phyloP scores from a whole-genome alignment of 2,329 filamentous ascomycete genomes.

The Sporothrix variecibatus region DNA sequence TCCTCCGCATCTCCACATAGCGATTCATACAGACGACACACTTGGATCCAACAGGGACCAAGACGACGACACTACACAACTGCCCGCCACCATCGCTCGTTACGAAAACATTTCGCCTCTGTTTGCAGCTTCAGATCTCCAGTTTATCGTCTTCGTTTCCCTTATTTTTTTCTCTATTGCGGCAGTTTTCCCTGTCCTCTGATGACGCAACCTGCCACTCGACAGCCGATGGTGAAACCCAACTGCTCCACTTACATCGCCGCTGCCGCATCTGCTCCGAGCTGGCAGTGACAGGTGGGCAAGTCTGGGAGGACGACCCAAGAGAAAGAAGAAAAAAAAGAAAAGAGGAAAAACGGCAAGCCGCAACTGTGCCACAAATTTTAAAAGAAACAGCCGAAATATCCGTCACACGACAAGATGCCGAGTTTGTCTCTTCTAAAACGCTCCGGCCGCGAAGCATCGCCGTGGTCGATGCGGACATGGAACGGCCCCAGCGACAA shows the following conservation, averaged over 20 bases:
- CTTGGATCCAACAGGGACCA: not conserved
- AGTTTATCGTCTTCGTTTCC: not conserved
- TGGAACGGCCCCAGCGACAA: not conserved
- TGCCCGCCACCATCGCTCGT: not conserved
- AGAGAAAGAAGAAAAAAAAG: not conserved
- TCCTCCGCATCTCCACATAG: not conserved
- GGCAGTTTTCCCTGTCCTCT: not conserved
- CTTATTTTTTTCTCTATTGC: not conserved
- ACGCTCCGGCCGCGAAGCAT: constrained; percentile 33
- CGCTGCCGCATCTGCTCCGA: not conserved
- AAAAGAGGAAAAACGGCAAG: too few relatives aligned
- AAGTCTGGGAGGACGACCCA: not conserved
- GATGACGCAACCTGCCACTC: constrained; percentile 17
- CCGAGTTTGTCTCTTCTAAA: constrained; percentile 39
- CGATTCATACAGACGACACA: not conserved
- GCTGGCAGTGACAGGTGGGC: not conserved
- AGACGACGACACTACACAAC: not conserved
- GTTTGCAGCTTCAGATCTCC: not conserved
- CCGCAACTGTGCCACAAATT: not conserved
- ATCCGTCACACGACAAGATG: constrained; percentile 32
- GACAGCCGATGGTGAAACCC: constrained; percentile 18
- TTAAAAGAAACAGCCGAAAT: not conserved
- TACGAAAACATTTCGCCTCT: constrained; percentile 8
- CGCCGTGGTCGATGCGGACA: constrained; percentile 26
- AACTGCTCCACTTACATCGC: constrained; percentile 23